A percentile compares a stretch with the other conserved stretches of the same genome.
Conservation (phyloP, 108 stramenopile species). For the Cyclotella baltica region DNA sequence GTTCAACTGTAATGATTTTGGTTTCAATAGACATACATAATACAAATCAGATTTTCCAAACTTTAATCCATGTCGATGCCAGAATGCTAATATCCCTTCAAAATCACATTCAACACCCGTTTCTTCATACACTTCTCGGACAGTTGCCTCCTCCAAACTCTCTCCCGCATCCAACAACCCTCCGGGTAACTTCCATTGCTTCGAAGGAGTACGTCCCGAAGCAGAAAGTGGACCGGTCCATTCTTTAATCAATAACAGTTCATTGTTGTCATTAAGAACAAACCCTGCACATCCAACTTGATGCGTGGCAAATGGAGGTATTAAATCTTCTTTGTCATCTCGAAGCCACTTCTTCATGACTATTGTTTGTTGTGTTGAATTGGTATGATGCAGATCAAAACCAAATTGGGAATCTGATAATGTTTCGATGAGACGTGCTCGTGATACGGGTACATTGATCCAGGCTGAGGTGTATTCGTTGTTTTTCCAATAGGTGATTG, state of each 20-base stretch:
- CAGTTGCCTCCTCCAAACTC: constrained; percentile 5
- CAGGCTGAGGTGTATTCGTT: constrained; percentile 11
- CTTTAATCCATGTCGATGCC: constrained; percentile 14
- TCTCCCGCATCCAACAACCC: constrained; percentile 11
- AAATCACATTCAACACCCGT: constrained; percentile 7
- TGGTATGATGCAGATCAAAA: constrained; percentile 11
- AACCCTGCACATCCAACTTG: constrained; percentile 18
- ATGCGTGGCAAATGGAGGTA: constrained; percentile 13
- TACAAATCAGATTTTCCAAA: constrained; percentile 7
- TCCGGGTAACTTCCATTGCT: constrained; percentile 13
- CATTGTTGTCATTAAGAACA: constrained; percentile 13
- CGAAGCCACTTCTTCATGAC: constrained; percentile 13
- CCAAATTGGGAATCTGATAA: neutral
- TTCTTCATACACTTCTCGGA: constrained; percentile 14
- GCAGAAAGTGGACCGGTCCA: constrained; percentile 4
- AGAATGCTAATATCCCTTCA: constrained; percentile 9
- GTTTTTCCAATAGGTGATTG: neutral
- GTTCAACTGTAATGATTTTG: neutral
- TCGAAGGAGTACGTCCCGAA: constrained; percentile 4
- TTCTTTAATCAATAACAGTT: constrained; percentile 9
- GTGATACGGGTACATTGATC: constrained; percentile 3
- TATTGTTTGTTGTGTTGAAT: constrained; percentile 5
- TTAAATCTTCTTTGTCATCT: neutral
- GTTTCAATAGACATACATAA: constrained; percentile 14
- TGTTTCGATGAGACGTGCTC: neutral